Percentiles rank a stretch among this genome's conserved stretches.
phyloP scores from a whole-genome alignment of 106 monocot species.

The Acorus gramineus region DNA sequence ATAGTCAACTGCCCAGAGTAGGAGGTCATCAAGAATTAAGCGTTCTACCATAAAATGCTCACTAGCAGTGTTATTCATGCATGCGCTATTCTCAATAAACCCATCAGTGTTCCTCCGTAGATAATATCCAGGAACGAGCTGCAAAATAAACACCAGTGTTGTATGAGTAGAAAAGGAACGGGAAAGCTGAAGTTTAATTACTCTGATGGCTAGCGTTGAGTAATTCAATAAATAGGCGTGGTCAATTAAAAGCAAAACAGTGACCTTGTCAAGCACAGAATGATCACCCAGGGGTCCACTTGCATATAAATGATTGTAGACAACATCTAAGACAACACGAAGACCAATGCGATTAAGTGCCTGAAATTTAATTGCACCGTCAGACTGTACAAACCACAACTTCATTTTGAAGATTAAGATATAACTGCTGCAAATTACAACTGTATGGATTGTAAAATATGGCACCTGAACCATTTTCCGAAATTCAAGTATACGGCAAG shows the following conservation, averaged over 20 bases:
- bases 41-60: constrained; percentile 89
- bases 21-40: constrained; percentile 79
- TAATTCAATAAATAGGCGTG: background rate
- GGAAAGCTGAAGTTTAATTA: background rate
- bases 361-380: constrained; percentile 23
- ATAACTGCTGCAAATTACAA: background rate
- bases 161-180: background rate
- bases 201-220: background rate
- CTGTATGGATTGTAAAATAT: background rate
- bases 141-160: background rate
- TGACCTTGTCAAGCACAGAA: constrained; percentile 88
- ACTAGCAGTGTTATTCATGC: constrained; percentile 79
- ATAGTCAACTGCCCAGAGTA: constrained; percentile 61
- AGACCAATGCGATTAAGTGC: constrained; percentile 77
- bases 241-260: background rate
- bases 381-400: background rate
- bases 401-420: background rate
- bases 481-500: constrained; percentile 65
- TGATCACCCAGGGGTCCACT: constrained; percentile 44
- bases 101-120: constrained; percentile 72
- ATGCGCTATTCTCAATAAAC: constrained; percentile 59
- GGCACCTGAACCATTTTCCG: constrained; percentile 83
- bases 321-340: constrained; percentile 86
- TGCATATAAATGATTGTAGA: constrained; percentile 78
- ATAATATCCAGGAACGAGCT: constrained; percentile 92